These are phyloP conservation scores for Kuraishia piskuri DNA, from an alignment of 805 yeast genomes.

Conservation along the genomic window DNA sequence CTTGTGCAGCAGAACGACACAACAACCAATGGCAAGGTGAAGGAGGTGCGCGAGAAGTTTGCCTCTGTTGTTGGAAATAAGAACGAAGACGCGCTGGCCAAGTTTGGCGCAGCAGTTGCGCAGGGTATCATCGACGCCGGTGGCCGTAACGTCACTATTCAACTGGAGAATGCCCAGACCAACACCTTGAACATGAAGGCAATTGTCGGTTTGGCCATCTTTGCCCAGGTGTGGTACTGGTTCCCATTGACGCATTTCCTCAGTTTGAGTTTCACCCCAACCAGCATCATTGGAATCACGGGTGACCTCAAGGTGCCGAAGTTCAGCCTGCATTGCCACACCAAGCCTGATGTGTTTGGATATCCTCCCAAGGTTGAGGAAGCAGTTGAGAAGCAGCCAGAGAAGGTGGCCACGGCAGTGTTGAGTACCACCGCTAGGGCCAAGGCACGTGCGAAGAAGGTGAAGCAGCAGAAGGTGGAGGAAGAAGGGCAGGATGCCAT, in stretches of 20 bases:
- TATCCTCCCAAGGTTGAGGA: conserved; percentile 88
- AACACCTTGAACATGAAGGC: conserved; percentile 87
- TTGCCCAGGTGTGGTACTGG: conserved; percentile 97
- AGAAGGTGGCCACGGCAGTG: conserved; percentile 87
- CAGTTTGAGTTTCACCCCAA: conserved; percentile 86
- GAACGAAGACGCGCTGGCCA: conserved; percentile 94
- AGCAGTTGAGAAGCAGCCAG: conserved; percentile 72
- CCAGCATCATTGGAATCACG: conserved; percentile 79
- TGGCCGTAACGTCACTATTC: conserved; percentile 94
- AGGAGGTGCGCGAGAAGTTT: conserved; percentile 62
- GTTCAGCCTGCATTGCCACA: conserved; percentile 71
- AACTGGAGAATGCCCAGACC: conserved; percentile 79
- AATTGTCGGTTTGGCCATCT: conserved; percentile 83
- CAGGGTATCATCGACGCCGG: conserved; percentile 99
- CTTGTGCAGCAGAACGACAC: conserved; percentile 82
- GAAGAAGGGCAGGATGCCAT: conserved; percentile 31
- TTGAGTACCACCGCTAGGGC: conserved; percentile 90
- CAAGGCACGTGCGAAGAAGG: conserved; percentile 81
- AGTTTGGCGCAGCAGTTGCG: conserved; percentile 93
- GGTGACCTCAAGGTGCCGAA: conserved; percentile 83
- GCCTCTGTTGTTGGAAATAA: conserved; percentile 75
- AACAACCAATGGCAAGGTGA: conserved; percentile 63
- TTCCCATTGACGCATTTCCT: conserved; percentile 93
- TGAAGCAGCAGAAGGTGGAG: conserved; percentile 41
- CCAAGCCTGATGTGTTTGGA: conserved; percentile 70